A percentile compares a stretch with the other conserved stretches of the same genome.
phyloP scores from a whole-genome alignment of 2,329 filamentous ascomycete species.

The Penicillium oxalicum region DNA sequence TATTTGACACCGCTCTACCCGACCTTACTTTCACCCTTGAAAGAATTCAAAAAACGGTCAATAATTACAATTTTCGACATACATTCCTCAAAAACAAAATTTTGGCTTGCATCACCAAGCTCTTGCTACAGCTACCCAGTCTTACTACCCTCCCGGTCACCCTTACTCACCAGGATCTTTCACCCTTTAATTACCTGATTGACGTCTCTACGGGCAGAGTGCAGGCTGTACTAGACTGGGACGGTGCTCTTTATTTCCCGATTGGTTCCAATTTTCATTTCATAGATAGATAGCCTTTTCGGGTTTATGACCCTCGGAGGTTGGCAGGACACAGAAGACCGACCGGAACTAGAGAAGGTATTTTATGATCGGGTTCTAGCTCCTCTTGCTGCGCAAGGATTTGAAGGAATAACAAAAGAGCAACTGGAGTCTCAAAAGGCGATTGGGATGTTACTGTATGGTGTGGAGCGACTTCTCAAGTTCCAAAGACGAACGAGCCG shows the following conservation, averaged over 20 bases:
- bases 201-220: slow-evolving; percentile 7
- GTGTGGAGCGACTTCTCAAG: slow-evolving; percentile 13
- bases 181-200: slow-evolving; percentile 13
- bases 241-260: slow-evolving; percentile 8
- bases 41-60: slow-evolving; percentile 4
- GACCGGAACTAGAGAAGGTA: slow-evolving; percentile 6
- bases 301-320: slow-evolving; percentile 8
- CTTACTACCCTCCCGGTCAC: slow-evolving; percentile 8
- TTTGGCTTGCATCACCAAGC: slow-evolving; percentile 6
- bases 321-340: slow-evolving; percentile 9
- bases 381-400: slow-evolving; percentile 9
- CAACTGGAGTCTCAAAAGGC: slow-evolving; percentile 11
- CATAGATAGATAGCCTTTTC: slow-evolving; percentile 10
- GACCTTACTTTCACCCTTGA: slow-evolving; percentile 8
- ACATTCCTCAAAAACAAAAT: slow-evolving; percentile 4
- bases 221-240: slow-evolving; percentile 10
- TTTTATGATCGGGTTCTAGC: slow-evolving; percentile 11
- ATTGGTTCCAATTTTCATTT: slow-evolving; percentile 11
- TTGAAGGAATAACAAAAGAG: slow-evolving; percentile 7
- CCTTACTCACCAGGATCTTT: slow-evolving; percentile 8
- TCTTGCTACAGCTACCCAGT: slow-evolving; percentile 5
- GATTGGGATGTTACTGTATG: slow-evolving; percentile 10
- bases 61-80: slow-evolving; percentile 9
- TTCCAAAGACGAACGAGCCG: slow-evolving; percentile 11
- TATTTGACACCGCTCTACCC: slow-evolving; percentile 5